phyloP scores from a whole-genome alignment of 106 monocot genomes.

The Cymbidium sinense region DNA sequence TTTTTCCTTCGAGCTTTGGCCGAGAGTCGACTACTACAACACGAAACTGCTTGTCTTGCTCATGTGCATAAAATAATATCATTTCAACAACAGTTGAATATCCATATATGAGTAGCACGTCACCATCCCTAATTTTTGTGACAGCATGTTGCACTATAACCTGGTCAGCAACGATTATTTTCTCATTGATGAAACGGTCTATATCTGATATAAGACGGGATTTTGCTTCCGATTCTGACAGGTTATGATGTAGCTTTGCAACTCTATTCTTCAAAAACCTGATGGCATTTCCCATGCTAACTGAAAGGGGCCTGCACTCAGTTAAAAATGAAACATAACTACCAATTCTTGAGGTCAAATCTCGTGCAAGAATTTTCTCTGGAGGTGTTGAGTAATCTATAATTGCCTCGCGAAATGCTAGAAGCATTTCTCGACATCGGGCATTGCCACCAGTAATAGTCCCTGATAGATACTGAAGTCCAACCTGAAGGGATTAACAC shows the following conservation, averaged over 20 bases:
- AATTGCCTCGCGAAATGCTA: conserved; percentile 51
- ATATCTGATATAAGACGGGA: conserved; percentile 37
- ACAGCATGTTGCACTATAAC: conserved; percentile 59
- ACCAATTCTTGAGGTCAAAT: conserved; percentile 49
- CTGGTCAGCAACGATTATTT: conserved; percentile 48
- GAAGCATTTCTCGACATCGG: conserved; percentile 50
- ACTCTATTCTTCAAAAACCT: conserved; percentile 54
- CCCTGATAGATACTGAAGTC: conserved; percentile 41
- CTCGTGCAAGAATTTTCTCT: conserved; percentile 34
- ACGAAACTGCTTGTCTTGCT: conserved; percentile 37
- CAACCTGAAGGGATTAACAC: conserved; percentile 28
- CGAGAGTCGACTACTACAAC: conserved; percentile 54
- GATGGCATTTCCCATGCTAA: conserved; percentile 65
- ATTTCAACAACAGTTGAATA: conserved; percentile 56
- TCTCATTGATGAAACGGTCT: conserved; percentile 51
- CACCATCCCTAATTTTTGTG: conserved; percentile 54
- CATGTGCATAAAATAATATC: conserved; percentile 40
- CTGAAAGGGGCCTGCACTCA: conserved; percentile 53
- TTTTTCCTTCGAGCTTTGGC: conserved; percentile 53
- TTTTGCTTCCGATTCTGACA: conserved; percentile 54
- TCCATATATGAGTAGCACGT: conserved; percentile 54
- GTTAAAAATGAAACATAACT: conserved; percentile 54
- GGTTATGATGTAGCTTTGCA: conserved; percentile 30
- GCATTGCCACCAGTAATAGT: conserved; percentile 49
- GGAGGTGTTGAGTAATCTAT: conserved; percentile 44